Base-by-base conservation (phyloP, 768 basidiomycete species). In the Lentinula boryana region DNA sequence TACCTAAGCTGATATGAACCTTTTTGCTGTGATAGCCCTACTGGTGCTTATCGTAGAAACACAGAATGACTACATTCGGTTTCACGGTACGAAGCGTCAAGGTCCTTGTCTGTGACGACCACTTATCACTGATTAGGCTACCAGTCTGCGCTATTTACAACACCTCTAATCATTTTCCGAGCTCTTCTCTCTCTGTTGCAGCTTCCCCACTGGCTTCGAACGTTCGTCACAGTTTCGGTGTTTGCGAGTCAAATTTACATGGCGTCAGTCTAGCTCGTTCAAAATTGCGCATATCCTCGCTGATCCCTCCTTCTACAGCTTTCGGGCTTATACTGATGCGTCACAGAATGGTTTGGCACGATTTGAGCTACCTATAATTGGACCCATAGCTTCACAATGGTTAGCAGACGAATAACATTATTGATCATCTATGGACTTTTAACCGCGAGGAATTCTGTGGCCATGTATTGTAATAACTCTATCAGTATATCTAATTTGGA, bases 11-110 rank as follows among this genome's bases (percentile, higher is more conserved):
- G 16, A 46, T 41, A 43, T 13, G 54, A 27, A 59, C 18, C 62
- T 9, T 43, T 56, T 4, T 27, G 27, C 27, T 27, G 27, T 27
- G 4, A 40, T 60, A 89, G 91, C 90, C 2, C 71, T 91, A 33
- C 31, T 77, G 1, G 70, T 91, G 35, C 78, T 92, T 9, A 78
- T 89, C n/a, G 63, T 85, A n/a, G 89, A 92, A 72, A 92, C 85
- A 9, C 81, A 83, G 62, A 88, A 88, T 66, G 86, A 91, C 70
- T 87, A 83, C 63, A 83, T 91, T 61, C 84, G 90, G 57, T 91
- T 91, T 69, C 89, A 90, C 68, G 87, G 89, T 88, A 56, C 67
- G 81, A 51, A 68, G 53, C 55, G 31, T 15, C 38, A 57, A 40
- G 6, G n/a, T 31, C 46, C 56, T 21, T 18, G 12, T 63, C 9